These are phyloP conservation scores for Aspergillus intermedius DNA, from an alignment of 2,329 filamentous ascomycete species.

Conservation along the genomic window DNA sequence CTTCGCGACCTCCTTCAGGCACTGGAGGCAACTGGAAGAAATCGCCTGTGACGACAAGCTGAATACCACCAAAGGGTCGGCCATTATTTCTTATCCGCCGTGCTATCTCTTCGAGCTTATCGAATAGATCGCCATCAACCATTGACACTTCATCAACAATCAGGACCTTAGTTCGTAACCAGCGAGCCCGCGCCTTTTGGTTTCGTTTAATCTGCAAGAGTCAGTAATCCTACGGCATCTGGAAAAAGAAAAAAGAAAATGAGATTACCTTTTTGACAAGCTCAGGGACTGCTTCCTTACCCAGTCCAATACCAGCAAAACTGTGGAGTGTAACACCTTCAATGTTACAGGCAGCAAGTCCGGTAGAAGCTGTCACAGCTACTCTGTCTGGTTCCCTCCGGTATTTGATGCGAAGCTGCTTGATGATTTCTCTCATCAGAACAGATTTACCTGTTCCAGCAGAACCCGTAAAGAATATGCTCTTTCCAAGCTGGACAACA, in stretches of 20 bases:
- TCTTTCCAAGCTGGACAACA: constrained; percentile 72
- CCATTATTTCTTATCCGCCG: constrained; percentile 82
- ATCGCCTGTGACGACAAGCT: constrained; percentile 90
- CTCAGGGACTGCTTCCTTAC: constrained; percentile 75
- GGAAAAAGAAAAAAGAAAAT: not conserved
- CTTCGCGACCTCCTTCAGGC: constrained; percentile 62
- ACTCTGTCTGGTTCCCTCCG: constrained; percentile 71
- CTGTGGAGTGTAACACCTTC: constrained; percentile 93
- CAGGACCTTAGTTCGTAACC: constrained; percentile 80
- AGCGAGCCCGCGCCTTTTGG: constrained; percentile 77
- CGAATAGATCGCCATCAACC: constrained; percentile 95
- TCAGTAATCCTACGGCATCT: constrained; percentile 9
- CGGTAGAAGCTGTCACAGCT: constrained; percentile 91
- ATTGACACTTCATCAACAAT: constrained; percentile 96
- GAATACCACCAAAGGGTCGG: constrained; percentile 89
- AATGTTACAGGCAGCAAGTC: constrained; percentile 92
- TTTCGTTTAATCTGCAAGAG: constrained; percentile 64
- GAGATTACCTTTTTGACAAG: constrained; percentile 65
- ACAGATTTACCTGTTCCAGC: constrained; percentile 97
- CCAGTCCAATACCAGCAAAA: constrained; percentile 89
- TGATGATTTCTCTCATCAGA: constrained; percentile 84
- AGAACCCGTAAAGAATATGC: constrained; percentile 96
- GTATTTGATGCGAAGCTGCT: constrained; percentile 69
- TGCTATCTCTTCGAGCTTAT: constrained; percentile 87
- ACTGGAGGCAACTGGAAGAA: constrained; percentile 97